Percentiles rank a stretch among this genome's conserved stretches.
Evolutionary conservation across 176 grass and related monocot genomes (phyloP).

Genomic region (Carex pumila): DNA sequence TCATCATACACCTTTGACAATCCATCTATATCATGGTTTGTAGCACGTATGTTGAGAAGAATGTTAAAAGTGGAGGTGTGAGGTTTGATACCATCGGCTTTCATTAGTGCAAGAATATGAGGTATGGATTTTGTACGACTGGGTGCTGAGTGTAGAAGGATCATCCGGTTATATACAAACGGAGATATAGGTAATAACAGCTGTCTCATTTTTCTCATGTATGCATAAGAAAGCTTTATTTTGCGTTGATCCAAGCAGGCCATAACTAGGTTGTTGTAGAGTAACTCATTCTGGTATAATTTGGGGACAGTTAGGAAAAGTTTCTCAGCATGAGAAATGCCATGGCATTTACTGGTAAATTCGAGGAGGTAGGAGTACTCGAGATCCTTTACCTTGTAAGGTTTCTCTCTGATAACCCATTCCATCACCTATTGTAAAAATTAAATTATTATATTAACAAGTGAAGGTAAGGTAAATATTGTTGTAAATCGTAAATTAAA

Average conservation of each 20-base stretch:
- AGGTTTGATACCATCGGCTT: slow-evolving; percentile 48
- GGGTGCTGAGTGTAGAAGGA: slow-evolving; percentile 75
- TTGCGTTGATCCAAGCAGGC: slow-evolving; percentile 50
- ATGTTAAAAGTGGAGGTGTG: slow-evolving; percentile 92
- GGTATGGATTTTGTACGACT: slow-evolving; percentile 66
- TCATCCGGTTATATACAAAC: slow-evolving; percentile 67
- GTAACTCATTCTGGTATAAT: slow-evolving; percentile 66
- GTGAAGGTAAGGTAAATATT: too few relatives aligned
- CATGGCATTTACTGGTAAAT: slow-evolving; percentile 84
- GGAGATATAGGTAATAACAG: slow-evolving; percentile 55
- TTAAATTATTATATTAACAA: neutral
- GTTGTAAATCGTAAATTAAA: neutral
- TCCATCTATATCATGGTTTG: slow-evolving; percentile 79
- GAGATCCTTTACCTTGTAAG: slow-evolving; percentile 81
- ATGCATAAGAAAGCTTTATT: slow-evolving; percentile 78
- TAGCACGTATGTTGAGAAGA: slow-evolving; percentile 78
- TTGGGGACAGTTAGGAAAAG: slow-evolving; percentile 68
- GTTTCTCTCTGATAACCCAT: slow-evolving; percentile 93
- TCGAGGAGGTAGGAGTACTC: slow-evolving; percentile 89
- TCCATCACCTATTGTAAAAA: slow-evolving; percentile 55
- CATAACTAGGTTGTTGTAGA: slow-evolving; percentile 92
- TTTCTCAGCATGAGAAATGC: slow-evolving; percentile 66
- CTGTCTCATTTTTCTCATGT: slow-evolving; percentile 96
- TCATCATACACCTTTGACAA: slow-evolving; percentile 64
- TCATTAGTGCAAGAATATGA: slow-evolving; percentile 76